Conservation (phyloP, 2,329 filamentous ascomycete genomes). For the Periconia macrospinosa region DNA sequence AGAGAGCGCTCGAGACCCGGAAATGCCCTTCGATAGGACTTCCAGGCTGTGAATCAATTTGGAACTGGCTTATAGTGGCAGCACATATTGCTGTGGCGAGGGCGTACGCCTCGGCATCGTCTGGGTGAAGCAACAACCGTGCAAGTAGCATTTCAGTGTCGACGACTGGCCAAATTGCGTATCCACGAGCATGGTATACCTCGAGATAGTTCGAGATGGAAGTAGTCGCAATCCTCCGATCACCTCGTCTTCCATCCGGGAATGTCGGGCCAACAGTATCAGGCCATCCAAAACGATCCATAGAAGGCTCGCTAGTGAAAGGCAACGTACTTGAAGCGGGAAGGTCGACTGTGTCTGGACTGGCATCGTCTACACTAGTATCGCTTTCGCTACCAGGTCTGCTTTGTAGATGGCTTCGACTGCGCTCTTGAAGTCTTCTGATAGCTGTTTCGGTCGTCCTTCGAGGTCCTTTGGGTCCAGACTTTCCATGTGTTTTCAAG, state of each 20-base stretch:
- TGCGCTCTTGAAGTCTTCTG: constrained; percentile 34
- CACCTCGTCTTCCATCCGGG: constrained; percentile 12
- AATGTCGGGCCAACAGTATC: constrained; percentile 24
- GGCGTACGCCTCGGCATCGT: constrained; percentile 36
- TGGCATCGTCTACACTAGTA: constrained; percentile 34
- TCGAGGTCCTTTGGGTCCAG: constrained; percentile 38
- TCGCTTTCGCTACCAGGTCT: constrained; percentile 35
- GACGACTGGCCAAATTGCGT: constrained; percentile 40
- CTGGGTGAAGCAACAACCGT: constrained; percentile 32
- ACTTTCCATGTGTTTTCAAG: constrained; percentile 40
- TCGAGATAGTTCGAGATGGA: constrained; percentile 38
- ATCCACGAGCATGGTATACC: constrained; percentile 32
- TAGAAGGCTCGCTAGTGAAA: constrained; percentile 16
- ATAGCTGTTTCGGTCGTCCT: constrained; percentile 40
- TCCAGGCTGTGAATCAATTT: constrained; percentile 31
- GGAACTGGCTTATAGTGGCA: constrained; percentile 41
- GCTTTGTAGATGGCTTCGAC: constrained; percentile 22
- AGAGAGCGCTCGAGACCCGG: constrained; percentile 31
- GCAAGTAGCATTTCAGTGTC: constrained; percentile 36
- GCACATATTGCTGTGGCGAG: constrained; percentile 36
- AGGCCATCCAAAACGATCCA: constrained; percentile 27
- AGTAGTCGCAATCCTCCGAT: constrained; percentile 33
- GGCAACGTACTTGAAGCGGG: constrained; percentile 26
- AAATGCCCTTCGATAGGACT: constrained; percentile 37
- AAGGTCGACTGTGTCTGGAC: constrained; percentile 30